Conservation (phyloP, 768 basidiomycete species). For the Suillus subalutaceus region DNA sequence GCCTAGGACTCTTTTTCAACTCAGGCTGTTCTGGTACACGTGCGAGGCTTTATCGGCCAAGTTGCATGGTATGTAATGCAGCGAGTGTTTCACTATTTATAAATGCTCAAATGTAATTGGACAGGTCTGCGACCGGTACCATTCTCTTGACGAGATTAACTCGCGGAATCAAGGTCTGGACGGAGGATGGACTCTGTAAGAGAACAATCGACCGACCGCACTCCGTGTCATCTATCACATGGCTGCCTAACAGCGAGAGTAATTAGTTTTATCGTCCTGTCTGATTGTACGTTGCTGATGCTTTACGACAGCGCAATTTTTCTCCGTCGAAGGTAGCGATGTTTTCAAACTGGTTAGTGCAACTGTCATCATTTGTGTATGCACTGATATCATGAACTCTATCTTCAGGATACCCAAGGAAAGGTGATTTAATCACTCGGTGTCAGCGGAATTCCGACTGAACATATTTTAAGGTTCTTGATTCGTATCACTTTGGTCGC, state of each 20-base stretch:
- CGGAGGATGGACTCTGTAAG: constrained; percentile 55
- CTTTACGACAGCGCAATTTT: constrained; percentile 40
- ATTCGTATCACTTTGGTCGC: constrained; percentile 45
- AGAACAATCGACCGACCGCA: constrained; percentile 51
- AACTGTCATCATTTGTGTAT: constrained; percentile 12
- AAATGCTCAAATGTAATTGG: constrained; percentile 12
- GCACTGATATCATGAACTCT: constrained; percentile 20
- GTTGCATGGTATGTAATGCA: constrained; percentile 48
- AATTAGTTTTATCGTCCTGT: constrained; percentile 10
- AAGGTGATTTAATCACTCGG: constrained; percentile 26
- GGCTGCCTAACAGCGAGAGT: constrained; percentile 55
- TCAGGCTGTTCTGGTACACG: constrained; percentile 54
- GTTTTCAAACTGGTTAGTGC: constrained; percentile 48
- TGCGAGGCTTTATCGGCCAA: constrained; percentile 55
- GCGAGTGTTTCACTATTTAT: constrained; percentile 3
- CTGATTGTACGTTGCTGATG: constrained; percentile 18
- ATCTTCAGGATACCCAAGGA: constrained; percentile 46
- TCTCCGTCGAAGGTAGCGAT: constrained; percentile 53
- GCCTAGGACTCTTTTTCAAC: constrained; percentile 43
- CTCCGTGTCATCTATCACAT: constrained; percentile 52
- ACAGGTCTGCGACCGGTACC: constrained; percentile 51
- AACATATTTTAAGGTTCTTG: constrained; percentile 35
- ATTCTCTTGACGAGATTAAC: constrained; percentile 50
- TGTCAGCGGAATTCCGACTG: not conserved
- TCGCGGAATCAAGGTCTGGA: constrained; percentile 56